These are phyloP conservation scores for Cephaloascus fragrans DNA, from an alignment of 805 yeast genomes.

Conservation along the genomic window DNA sequence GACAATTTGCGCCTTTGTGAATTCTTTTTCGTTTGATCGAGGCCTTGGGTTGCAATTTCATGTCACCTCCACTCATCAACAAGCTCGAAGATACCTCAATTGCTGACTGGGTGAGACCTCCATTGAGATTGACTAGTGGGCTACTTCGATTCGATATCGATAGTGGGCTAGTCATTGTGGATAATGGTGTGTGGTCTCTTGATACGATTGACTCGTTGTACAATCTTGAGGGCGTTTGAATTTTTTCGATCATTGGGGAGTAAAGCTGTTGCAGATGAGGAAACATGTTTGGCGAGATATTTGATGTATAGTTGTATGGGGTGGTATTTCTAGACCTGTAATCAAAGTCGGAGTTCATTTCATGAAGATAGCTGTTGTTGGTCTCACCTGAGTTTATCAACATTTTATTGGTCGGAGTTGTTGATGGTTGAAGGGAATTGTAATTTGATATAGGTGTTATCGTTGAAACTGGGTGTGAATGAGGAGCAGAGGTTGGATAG, in stretches of 20 bases:
- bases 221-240: background rate
- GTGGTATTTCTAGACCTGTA: background rate
- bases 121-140: background rate
- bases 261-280: background rate
- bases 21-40: background rate
- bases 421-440: background rate
- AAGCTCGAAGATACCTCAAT: too few relatives aligned
- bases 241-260: background rate
- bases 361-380: too few relatives aligned
- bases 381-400: background rate
- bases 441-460: background rate
- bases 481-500: too few relatives aligned
- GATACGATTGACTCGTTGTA: background rate
- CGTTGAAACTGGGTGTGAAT: too few relatives aligned
- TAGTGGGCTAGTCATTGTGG: background rate
- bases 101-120: too few relatives aligned
- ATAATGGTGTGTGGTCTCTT: background rate
- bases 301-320: background rate
- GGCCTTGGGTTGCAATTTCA: background rate
- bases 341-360: background rate
- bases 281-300: background rate
- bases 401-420: background rate
- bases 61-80: too few relatives aligned
- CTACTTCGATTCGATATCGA: background rate
- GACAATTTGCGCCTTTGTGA: constrained; percentile 20